Percentiles rank a stretch among this genome's conserved stretches.
These are phyloP conservation scores for Aspergillus biplanus DNA, from an alignment of 495 filamentous ascomycete species.

Conservation along the genomic window DNA sequence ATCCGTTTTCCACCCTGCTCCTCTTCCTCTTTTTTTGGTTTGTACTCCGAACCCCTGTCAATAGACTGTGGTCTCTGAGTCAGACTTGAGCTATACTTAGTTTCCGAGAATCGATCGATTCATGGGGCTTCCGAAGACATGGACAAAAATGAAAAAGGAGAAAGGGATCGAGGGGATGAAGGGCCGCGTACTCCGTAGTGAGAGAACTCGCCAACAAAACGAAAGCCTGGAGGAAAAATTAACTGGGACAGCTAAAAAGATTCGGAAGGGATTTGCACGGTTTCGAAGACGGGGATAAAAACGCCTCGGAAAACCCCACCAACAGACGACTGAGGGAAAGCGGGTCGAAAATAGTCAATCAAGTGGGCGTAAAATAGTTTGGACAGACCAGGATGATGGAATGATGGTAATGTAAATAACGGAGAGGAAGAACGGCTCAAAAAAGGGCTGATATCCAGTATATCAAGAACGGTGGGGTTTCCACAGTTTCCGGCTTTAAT, in stretches of 20 bases:
- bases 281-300: slow-evolving; percentile 8
- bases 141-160: slow-evolving; percentile 19
- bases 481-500: not conserved
- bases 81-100: slow-evolving; percentile 20
- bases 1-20: slow-evolving; percentile 19
- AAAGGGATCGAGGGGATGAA: slow-evolving; percentile 9
- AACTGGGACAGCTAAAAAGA: not conserved
- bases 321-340: slow-evolving; percentile 8
- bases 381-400: not conserved
- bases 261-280: slow-evolving; percentile 17
- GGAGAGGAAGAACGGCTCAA: not conserved
- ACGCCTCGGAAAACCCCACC: slow-evolving; percentile 21
- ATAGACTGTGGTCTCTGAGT: slow-evolving; percentile 21
- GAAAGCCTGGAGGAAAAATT: not conserved
- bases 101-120: slow-evolving; percentile 9
- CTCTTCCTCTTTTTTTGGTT: slow-evolving; percentile 13
- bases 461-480: slow-evolving; percentile 3
- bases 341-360: not conserved
- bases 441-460: not conserved
- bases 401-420: not conserved
- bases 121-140: slow-evolving; percentile 17
- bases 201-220: slow-evolving; percentile 8
- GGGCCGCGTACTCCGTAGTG: not conserved
- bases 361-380: slow-evolving; percentile 1
- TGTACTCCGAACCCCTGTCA: slow-evolving; percentile 16